Evolutionary conservation across 2,329 filamentous ascomycete genomes (phyloP), one percentile per base, ranked within the genome.

Genomic region (Periconia macrospinosa): DNA sequence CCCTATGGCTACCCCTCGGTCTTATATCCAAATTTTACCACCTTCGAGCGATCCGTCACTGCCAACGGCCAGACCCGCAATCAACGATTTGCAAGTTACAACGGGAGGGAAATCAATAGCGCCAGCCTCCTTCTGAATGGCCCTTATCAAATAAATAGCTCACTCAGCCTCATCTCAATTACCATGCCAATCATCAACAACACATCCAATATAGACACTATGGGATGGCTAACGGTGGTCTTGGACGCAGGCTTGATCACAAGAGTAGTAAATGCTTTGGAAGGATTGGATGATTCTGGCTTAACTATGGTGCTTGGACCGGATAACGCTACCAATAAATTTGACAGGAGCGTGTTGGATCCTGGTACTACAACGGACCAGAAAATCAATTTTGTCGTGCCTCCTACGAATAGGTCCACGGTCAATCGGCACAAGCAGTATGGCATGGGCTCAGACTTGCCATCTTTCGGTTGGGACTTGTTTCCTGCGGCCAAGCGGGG

Each of bases 221-320:
- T 96, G 6, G 92, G 91, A 1, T 96, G 91, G 78, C 83, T 96
- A 77, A 96, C 91, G 1, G 77, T 93, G 2, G 79, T 96, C n/a
- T 82, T 89, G 51, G 84, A 89, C 52, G 87, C 87, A 1, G 76
- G 77, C 3, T 80, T 88, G 1, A 78, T 94, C 3, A 76, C 86
- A n/a, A 73, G 80, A 43, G 81, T 91, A 1, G 76, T 86, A 23
- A 73, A 76, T 17, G 88, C 87, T 1, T 75, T 79, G 1, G 89
- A 92, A 69, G 91, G 90, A 1, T 69, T 96, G 9, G 89, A 86
- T 20, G 70, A 80, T 0, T 90, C 86, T 0, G 91, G 91, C 6
- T 75, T 87, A 15, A 85, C 89, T 1, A 76, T 95, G 20, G 70
- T 55, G 6, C 75, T 94, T 41, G 89, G 89, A 0, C 88, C 91